Percentiles rank a stretch among this genome's conserved stretches.
Evolutionary conservation across 2,329 filamentous ascomycete species (phyloP).

Genomic region (Capronia epimyces): DNA sequence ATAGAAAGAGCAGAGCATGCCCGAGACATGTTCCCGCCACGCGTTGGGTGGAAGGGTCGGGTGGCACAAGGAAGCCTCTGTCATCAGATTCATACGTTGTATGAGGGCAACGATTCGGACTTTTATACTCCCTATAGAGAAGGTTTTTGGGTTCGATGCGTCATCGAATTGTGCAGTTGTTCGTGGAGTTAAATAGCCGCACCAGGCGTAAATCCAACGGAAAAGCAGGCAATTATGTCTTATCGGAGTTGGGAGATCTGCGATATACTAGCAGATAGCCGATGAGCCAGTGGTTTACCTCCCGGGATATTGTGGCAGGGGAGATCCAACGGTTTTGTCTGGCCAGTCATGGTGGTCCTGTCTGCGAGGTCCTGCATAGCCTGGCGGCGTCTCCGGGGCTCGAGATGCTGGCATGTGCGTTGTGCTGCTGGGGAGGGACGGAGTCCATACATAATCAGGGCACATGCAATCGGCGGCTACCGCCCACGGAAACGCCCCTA

Average conservation of each 20-base stretch:
- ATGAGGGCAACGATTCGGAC: too few relatives aligned
- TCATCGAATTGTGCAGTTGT: too few relatives aligned
- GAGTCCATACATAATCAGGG: neutral
- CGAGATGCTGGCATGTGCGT: slow-evolving; percentile 8
- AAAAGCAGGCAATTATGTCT: neutral
- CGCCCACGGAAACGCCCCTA: neutral
- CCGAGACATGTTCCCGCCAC: too few relatives aligned
- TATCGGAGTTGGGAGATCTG: neutral
- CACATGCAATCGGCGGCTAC: slow-evolving; percentile 12
- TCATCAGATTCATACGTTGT: too few relatives aligned
- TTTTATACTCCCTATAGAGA: too few relatives aligned
- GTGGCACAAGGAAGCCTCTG: too few relatives aligned
- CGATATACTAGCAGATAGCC: neutral
- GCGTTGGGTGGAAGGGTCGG: too few relatives aligned
- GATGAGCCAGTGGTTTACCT: neutral
- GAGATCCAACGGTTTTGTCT: neutral
- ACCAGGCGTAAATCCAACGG: too few relatives aligned
- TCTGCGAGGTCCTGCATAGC: too few relatives aligned
- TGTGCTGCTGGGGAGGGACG: neutral
- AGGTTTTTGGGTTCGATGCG: too few relatives aligned
- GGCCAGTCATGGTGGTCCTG: neutral
- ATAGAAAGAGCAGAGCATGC: neutral
- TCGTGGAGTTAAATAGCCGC: too few relatives aligned
- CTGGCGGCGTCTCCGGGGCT: slow-evolving; percentile 3
- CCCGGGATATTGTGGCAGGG: neutral